Conservation (phyloP, 495 filamentous ascomycete genomes). For the Parathielavia hyrcaniae region DNA sequence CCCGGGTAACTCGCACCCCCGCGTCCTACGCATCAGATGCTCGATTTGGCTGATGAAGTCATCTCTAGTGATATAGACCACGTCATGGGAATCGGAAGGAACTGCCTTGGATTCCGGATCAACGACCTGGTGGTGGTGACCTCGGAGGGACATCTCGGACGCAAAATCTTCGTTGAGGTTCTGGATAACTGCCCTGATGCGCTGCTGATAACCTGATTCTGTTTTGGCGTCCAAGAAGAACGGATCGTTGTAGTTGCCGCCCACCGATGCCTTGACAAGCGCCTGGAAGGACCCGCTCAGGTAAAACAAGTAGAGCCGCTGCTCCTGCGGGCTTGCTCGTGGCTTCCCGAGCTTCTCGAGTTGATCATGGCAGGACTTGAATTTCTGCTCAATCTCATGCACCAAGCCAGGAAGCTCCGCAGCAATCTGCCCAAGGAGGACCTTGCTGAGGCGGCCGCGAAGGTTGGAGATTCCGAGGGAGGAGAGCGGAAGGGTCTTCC, state of each 20-base stretch:
- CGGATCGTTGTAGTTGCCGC: conserved; percentile 50
- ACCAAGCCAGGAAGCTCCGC: conserved; percentile 54
- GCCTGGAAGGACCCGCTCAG: conserved; percentile 48
- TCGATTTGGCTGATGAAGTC: conserved; percentile 4
- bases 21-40: neutral
- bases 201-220: conserved; percentile 39
- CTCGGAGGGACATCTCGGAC: conserved; percentile 39
- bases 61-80: neutral
- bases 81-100: too few relatives aligned
- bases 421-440: conserved; percentile 53
- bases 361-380: conserved; percentile 26
- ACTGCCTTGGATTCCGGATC: neutral
- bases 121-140: conserved; percentile 41
- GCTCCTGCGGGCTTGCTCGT: conserved; percentile 44
- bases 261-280: conserved; percentile 46
- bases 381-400: conserved; percentile 46
- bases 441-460: conserved; percentile 46
- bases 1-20: conserved; percentile 10
- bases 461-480: conserved; percentile 46
- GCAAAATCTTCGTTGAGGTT: conserved; percentile 53
- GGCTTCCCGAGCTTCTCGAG: conserved; percentile 46
- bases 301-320: conserved; percentile 48
- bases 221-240: conserved; percentile 50
- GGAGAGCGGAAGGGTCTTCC: conserved; percentile 30
- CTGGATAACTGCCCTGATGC: conserved; percentile 54